Evolutionary conservation across 2,329 filamentous ascomycete species (phyloP).

Genomic region (Ophiostoma ulmi): DNA sequence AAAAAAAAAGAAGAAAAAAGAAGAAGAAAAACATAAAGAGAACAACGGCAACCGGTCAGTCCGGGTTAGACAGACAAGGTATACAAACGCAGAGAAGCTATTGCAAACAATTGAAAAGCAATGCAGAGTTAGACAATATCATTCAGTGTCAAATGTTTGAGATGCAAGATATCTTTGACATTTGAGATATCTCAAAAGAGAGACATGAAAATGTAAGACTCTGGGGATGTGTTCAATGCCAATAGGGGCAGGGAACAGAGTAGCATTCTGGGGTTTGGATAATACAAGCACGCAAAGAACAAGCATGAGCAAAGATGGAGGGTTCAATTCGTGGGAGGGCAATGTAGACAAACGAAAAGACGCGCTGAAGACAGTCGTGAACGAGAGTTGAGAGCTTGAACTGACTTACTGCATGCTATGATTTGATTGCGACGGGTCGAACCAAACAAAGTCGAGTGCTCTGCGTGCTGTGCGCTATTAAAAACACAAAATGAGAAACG

Average conservation of each 20-base stretch:
- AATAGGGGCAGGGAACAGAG: slow-evolving; percentile 5
- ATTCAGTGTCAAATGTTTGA: not conserved
- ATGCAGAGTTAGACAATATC: not conserved
- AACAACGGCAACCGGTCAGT: not conserved
- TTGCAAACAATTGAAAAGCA: not conserved
- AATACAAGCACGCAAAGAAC: slow-evolving; percentile 5
- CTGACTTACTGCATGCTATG: not conserved
- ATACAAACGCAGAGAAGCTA: not conserved
- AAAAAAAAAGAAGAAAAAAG: slow-evolving; percentile 3
- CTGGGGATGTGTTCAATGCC: not conserved
- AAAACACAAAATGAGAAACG: slow-evolving; percentile 29
- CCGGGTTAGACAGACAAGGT: not conserved
- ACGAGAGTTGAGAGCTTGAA: not conserved
- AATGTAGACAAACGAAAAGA: not conserved
- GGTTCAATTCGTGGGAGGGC: not conserved
- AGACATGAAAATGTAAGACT: not conserved
- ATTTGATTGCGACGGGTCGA: slow-evolving; percentile 1
- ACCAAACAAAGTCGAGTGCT: not conserved
- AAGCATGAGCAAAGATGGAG: not conserved
- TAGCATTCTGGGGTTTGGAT: not conserved
- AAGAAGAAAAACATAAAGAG: slow-evolving; percentile 11
- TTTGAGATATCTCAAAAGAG: not conserved
- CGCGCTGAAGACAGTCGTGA: not conserved
- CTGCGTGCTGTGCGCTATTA: slow-evolving; percentile 7
- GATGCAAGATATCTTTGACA: not conserved